Conservation (phyloP, 805 yeast genomes). For the Wickerhamiella galacta region DNA sequence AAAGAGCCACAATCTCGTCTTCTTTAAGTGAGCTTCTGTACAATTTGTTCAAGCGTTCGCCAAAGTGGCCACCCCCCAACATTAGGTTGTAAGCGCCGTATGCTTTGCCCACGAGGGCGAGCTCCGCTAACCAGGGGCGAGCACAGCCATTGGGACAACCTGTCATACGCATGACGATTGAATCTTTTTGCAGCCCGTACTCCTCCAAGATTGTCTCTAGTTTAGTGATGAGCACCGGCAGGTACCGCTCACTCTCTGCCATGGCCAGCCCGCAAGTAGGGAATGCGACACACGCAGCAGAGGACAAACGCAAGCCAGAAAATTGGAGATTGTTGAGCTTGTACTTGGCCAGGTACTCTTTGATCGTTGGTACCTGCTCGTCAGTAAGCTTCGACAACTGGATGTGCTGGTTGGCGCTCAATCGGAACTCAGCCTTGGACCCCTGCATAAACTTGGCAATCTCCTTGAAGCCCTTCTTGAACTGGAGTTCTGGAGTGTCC, state of each 20-base stretch:
- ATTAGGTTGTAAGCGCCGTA: slow-evolving; percentile 80
- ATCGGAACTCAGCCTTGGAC: slow-evolving; percentile 57
- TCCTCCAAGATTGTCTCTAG: slow-evolving; percentile 80
- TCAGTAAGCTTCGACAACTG: slow-evolving; percentile 58
- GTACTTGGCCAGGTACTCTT: slow-evolving; percentile 48
- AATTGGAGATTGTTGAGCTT: slow-evolving; percentile 70
- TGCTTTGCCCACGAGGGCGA: slow-evolving; percentile 91
- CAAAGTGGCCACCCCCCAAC: slow-evolving; percentile 93
- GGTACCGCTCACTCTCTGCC: slow-evolving; percentile 93
- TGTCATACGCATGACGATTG: slow-evolving; percentile 94
- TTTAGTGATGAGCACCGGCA: slow-evolving; percentile 68
- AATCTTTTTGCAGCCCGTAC: slow-evolving; percentile 83
- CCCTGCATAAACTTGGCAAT: slow-evolving; percentile 54
- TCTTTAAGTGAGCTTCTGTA: slow-evolving; percentile 79
- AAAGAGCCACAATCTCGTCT: slow-evolving; percentile 60
- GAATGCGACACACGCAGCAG: slow-evolving; percentile 95
- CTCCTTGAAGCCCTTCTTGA: slow-evolving; percentile 68
- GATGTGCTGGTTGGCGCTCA: slow-evolving; percentile 93
- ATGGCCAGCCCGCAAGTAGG: slow-evolving; percentile 98
- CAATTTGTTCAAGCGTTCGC: slow-evolving; percentile 80
- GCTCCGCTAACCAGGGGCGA: slow-evolving; percentile 94
- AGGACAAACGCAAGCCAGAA: slow-evolving; percentile 72
- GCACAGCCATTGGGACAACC: slow-evolving; percentile 99
- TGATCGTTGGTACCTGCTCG: slow-evolving; percentile 44
- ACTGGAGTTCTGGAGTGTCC: slow-evolving; percentile 79